Evolutionary conservation across 1,139 yeast species (phyloP).

Genomic region (Yamadazyma siamensis): DNA sequence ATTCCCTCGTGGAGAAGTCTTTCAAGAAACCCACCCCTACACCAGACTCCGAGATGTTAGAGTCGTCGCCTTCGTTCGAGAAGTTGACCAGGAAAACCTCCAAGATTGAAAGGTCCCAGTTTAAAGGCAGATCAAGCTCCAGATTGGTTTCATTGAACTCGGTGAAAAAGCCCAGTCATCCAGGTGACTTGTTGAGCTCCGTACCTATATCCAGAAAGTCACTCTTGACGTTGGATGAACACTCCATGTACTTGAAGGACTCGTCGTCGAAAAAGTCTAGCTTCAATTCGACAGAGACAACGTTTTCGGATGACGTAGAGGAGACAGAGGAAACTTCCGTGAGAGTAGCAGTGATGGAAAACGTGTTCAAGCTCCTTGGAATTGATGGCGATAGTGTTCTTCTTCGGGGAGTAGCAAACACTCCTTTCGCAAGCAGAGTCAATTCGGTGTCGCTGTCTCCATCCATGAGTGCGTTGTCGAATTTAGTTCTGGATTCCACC

Average conservation of each 20-base stretch:
- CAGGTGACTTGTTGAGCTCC: constrained; percentile 82
- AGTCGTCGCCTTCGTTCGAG: constrained; percentile 6
- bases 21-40: constrained; percentile 1
- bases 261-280: constrained; percentile 1
- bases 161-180: constrained; percentile 56
- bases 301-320: constrained; percentile 57
- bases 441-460: constrained; percentile 23
- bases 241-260: constrained; percentile 5
- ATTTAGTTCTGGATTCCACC: constrained; percentile 17
- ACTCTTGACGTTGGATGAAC: constrained; percentile 17
- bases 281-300: constrained; percentile 20
- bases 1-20: constrained; percentile 49
- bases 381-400: constrained; percentile 38
- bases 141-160: constrained; percentile 67
- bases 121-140: constrained; percentile 29
- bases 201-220: constrained; percentile 68
- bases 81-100: constrained; percentile 7
- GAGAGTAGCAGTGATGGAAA: constrained; percentile 70
- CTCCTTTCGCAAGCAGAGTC: constrained; percentile 9
- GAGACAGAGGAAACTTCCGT: constrained; percentile 76
- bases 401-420: constrained; percentile 6
- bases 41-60: neutral
- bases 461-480: constrained; percentile 28
- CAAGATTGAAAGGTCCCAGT: constrained; percentile 2
- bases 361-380: constrained; percentile 71